Evolutionary conservation across 2,329 filamentous ascomycete genomes (phyloP).

Genomic region (Coniochaeta sp.): DNA sequence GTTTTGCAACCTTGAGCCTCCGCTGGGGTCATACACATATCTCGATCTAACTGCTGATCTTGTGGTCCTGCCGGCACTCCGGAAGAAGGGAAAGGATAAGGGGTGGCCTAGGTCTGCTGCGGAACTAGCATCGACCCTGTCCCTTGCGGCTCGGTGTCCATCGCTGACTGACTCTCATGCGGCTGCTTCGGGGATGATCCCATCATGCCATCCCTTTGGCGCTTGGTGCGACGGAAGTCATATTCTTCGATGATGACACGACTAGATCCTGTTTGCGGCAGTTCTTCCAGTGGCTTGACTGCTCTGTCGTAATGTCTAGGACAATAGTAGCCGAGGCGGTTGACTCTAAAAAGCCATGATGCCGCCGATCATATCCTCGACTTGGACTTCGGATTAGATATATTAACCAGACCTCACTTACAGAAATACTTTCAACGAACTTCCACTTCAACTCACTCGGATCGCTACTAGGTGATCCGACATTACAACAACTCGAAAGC

Average conservation of each 20-base stretch:
- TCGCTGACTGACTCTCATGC: not conserved
- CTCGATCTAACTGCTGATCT: not conserved
- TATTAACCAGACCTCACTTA: too few relatives aligned
- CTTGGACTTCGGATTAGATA: not conserved
- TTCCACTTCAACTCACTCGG: not conserved
- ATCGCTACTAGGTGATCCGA: not conserved
- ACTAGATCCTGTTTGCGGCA: not conserved
- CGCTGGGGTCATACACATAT: not conserved
- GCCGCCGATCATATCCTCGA: too few relatives aligned
- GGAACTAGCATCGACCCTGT: not conserved
- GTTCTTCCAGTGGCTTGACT: too few relatives aligned
- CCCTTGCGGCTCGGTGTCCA: not conserved
- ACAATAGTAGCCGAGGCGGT: too few relatives aligned
- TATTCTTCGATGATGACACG: not conserved
- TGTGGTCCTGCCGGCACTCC: not conserved
- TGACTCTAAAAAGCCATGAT: too few relatives aligned
- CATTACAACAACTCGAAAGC: not conserved
- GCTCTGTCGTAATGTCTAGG: too few relatives aligned
- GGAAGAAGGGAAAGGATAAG: not conserved
- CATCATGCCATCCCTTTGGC: not conserved
- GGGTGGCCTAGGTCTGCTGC: too few relatives aligned
- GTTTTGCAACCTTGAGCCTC: not conserved
- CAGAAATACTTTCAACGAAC: too few relatives aligned
- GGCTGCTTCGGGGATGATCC: not conserved
- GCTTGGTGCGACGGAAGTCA: not conserved